These are phyloP conservation scores for Cercospora sp. DNA, from an alignment of 2,329 filamentous ascomycete genomes.

Conservation along the genomic window DNA sequence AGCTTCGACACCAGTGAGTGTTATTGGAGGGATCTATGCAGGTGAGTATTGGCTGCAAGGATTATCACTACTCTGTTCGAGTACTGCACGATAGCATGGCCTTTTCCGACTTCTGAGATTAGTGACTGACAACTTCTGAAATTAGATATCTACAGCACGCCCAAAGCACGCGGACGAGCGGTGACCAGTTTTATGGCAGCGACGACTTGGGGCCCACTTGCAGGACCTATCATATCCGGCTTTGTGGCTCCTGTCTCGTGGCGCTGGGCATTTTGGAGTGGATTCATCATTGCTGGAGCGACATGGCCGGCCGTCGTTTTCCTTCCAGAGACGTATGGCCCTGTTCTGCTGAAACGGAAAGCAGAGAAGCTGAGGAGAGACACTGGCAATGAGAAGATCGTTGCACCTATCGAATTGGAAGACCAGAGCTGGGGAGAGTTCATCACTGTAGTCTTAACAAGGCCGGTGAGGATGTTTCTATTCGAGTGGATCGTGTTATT, in stretches of 20 bases:
- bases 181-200: slow-evolving; percentile 66
- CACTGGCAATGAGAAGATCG: slow-evolving; percentile 54
- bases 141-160: slow-evolving; percentile 60
- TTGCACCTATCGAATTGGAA: slow-evolving; percentile 65
- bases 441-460: slow-evolving; percentile 66
- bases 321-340: slow-evolving; percentile 56
- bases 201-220: slow-evolving; percentile 66
- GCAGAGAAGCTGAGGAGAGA: slow-evolving; percentile 62
- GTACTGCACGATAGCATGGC: not conserved
- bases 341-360: slow-evolving; percentile 44
- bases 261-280: slow-evolving; percentile 72
- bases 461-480: slow-evolving; percentile 71
- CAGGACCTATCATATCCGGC: slow-evolving; percentile 65
- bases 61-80: too few species aligned
- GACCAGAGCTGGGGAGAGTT: slow-evolving; percentile 57
- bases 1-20: slow-evolving; percentile 55
- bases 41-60: too few species aligned
- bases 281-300: slow-evolving; percentile 64
- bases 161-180: slow-evolving; percentile 57
- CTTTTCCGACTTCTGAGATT: not conserved
- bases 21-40: slow-evolving; percentile 63
- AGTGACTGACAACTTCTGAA: not conserved
- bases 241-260: slow-evolving; percentile 63
- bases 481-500: slow-evolving; percentile 73
- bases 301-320: slow-evolving; percentile 62